Conservation (phyloP, 2,329 filamentous ascomycete genomes). For the Zymoseptoria ardabiliae region DNA sequence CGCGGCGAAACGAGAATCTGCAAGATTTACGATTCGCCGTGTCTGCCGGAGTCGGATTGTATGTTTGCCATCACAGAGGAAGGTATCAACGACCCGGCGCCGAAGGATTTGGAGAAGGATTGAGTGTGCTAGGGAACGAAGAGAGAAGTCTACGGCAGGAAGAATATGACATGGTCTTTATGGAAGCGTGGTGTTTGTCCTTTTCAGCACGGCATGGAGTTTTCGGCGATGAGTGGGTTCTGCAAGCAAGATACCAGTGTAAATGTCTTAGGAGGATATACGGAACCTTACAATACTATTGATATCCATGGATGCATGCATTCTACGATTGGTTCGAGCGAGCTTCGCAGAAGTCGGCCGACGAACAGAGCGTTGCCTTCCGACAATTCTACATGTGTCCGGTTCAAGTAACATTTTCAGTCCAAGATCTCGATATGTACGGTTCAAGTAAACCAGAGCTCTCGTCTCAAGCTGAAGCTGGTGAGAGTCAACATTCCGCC, state of each 20-base stretch:
- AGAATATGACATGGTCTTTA: neutral
- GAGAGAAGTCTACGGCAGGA: neutral
- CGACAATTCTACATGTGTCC: too few relatives aligned
- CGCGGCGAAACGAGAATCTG: slow-evolving; percentile 91
- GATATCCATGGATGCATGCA: neutral
- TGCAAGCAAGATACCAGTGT: neutral
- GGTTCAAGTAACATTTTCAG: too few relatives aligned
- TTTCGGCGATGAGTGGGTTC: neutral
- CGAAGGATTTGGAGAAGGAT: slow-evolving; percentile 90
- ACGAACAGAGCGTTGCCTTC: too few relatives aligned
- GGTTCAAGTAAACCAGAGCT: neutral
- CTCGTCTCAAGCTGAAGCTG: neutral
- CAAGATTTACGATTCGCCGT: slow-evolving; percentile 98
- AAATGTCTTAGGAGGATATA: neutral
- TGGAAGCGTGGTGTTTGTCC: neutral
- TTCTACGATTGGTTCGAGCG: too few relatives aligned
- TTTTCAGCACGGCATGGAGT: slow-evolving; percentile 2
- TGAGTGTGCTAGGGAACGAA: slow-evolving; percentile 7
- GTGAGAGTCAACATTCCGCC: neutral
- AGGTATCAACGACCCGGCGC: slow-evolving; percentile 89
- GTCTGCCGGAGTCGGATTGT: slow-evolving; percentile 91
- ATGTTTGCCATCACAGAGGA: slow-evolving; percentile 96
- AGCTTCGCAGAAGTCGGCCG: too few relatives aligned
- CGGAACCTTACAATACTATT: neutral
- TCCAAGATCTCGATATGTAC: neutral